phyloP scores from a whole-genome alignment of 805 yeast species.

The Kregervanrija delftensis region DNA sequence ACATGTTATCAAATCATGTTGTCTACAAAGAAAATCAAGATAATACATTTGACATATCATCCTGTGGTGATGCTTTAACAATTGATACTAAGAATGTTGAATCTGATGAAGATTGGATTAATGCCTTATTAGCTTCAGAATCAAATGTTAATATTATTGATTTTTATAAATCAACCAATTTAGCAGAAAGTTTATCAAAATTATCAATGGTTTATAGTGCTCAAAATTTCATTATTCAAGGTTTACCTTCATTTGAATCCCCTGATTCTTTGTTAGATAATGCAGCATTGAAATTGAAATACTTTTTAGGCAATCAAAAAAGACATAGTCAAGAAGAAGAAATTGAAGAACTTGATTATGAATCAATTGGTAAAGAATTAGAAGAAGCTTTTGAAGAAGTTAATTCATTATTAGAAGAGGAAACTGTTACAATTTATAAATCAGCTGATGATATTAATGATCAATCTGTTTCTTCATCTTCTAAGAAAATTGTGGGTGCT shows the following conservation, averaged over 20 bases:
- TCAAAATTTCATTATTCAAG: slow-evolving; percentile 25
- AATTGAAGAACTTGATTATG: slow-evolving; percentile 20
- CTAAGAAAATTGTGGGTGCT: slow-evolving; percentile 6
- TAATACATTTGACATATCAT: not conserved
- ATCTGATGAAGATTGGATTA: slow-evolving; percentile 4
- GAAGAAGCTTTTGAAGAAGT: slow-evolving; percentile 26
- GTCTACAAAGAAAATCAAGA: slow-evolving; percentile 10
- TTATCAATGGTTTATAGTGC: slow-evolving; percentile 8
- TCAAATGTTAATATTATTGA: slow-evolving; percentile 6
- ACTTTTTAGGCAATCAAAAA: slow-evolving; percentile 5
- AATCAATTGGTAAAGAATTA: slow-evolving; percentile 21
- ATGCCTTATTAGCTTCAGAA: not conserved
- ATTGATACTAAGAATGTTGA: not conserved
- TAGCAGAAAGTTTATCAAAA: slow-evolving; percentile 11
- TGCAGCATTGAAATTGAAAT: slow-evolving; percentile 13
- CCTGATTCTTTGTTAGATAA: slow-evolving; percentile 13
- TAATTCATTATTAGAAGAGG: slow-evolving; percentile 21
- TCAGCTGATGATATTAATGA: slow-evolving; percentile 2
- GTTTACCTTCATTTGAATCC: slow-evolving; percentile 22
- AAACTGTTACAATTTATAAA: slow-evolving; percentile 17
- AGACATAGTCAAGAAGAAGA: slow-evolving; percentile 12
- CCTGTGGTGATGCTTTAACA: slow-evolving; percentile 1
- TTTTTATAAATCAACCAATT: slow-evolving; percentile 5
- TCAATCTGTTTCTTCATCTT: not conserved
- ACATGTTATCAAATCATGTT: slow-evolving; percentile 17